A percentile compares a stretch with the other conserved stretches of the same genome.
Conservation (phyloP, 2,329 filamentous ascomycete species). For the Bipolaris gigantea region DNA sequence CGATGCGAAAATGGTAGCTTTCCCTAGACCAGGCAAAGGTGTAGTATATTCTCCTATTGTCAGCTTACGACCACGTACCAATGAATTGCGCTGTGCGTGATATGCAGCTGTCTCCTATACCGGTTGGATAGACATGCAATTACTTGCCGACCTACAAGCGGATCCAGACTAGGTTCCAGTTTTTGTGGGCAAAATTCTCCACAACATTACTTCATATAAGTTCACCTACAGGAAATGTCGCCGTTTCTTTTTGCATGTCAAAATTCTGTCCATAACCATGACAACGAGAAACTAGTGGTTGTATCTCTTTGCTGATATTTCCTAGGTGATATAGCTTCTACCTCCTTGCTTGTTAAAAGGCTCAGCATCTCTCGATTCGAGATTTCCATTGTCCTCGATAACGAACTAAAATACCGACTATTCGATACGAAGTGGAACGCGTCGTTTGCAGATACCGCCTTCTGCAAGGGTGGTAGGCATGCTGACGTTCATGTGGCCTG, state of each 20-base stretch:
- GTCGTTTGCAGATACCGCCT: neutral
- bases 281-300: neutral
- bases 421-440: neutral
- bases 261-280: neutral
- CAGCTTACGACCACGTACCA: neutral
- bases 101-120: neutral
- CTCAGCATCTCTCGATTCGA: neutral
- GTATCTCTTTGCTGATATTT: neutral
- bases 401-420: neutral
- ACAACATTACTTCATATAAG: neutral
- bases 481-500: neutral
- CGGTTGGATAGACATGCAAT: neutral
- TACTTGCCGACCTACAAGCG: neutral
- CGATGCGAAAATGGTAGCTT: constrained; percentile 35
- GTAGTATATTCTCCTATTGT: neutral
- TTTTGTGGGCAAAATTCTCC: neutral
- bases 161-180: neutral
- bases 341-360: neutral
- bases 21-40: neutral
- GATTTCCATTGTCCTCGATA: neutral
- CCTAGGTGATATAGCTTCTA: neutral
- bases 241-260: neutral
- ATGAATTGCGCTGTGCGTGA: too few relatives aligned
- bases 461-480: neutral
- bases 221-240: neutral